Evolutionary conservation across 768 basidiomycete genomes (phyloP), one percentile per base, ranked within the genome.

Genomic region (Lactarius pseudohatsudake): DNA sequence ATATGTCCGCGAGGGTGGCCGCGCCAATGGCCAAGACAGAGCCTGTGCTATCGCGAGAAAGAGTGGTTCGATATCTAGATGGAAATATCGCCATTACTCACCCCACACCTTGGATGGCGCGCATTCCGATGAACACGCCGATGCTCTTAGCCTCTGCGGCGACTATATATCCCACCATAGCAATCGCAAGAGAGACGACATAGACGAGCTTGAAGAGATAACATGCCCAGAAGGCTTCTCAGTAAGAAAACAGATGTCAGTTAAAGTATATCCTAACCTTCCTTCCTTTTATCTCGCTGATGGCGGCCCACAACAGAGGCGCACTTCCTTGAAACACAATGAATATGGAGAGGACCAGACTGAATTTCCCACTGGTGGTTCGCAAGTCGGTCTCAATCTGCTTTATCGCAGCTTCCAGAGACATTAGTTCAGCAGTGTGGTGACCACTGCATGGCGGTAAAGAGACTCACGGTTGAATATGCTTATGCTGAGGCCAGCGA

Each of bases 1-100:
- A 92, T 4, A 92, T 87, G 73, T 92, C 91, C 1, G 90, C 90
- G 3, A 93, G 77, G 4, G 90, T 89, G 16, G 88, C 90, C 0
- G 89, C 89, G 5, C 91, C 92, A 62, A 92, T 85, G 0, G 87
- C 74, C 50, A 89, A 81, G 13, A 88, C 86, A 10, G 88, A 87
- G 57, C 86, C 84, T 4, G 86, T 87, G 55, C 65, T 66, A 47
- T 43, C 86, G 88, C 65, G 65, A 40, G 45, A 28, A 30, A 32
- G 22, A 13, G 22, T 22, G 13, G 11, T 43, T 38, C 61, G 28
- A 40, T 8, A 61, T 65, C 64, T 50, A 50, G 50, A 22, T 47
- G 13, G 60, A 57, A 54, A 57, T 20, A 50, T 59, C 59, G 59
- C 40, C 71, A 69, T 34, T 16, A 71, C 80, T 64, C 70, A 86